Percentiles rank a stretch among this genome's conserved stretches.
These are phyloP conservation scores for Salinomyces thailandicus DNA, from an alignment of 2,329 filamentous ascomycete genomes.

Conservation along the genomic window DNA sequence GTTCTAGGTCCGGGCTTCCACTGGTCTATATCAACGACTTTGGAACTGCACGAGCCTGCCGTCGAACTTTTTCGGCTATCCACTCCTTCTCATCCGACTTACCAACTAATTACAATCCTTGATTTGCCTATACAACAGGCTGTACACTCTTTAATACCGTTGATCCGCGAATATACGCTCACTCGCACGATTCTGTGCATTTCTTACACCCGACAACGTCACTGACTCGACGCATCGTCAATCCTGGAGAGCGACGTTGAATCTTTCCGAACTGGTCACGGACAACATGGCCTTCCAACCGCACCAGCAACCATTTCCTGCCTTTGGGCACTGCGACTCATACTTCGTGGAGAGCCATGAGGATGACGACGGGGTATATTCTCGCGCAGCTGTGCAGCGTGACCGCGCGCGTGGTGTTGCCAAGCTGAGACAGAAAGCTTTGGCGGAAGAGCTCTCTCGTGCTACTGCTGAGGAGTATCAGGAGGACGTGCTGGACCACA, in stretches of 20 bases:
- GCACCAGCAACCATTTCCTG: constrained; percentile 34
- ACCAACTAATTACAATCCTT: constrained; percentile 52
- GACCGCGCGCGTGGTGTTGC: constrained; percentile 70
- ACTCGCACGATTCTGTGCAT: constrained; percentile 26
- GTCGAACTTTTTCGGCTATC: too few species aligned
- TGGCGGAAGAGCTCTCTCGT: constrained; percentile 80
- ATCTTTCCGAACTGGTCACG: constrained; percentile 27
- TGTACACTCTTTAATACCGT: constrained; percentile 42
- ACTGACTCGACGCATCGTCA: constrained; percentile 24
- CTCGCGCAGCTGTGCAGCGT: constrained; percentile 53
- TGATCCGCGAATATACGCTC: constrained; percentile 32
- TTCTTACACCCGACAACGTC: constrained; percentile 8
- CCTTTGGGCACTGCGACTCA: constrained; percentile 55
- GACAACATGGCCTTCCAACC: constrained; percentile 15
- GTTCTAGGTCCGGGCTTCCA: constrained; percentile 26
- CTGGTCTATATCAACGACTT: constrained; percentile 26
- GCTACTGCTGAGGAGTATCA: constrained; percentile 82
- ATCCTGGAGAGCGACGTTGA: constrained; percentile 39
- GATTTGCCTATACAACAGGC: constrained; percentile 35
- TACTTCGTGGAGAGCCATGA: constrained; percentile 56
- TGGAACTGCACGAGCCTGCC: too few species aligned
- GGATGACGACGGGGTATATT: constrained; percentile 44
- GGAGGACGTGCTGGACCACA: constrained; percentile 87
- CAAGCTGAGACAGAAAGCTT: constrained; percentile 73
- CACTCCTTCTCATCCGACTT: constrained; percentile 33